Evolutionary conservation across 1,284 basidiomycete genomes (phyloP).

Genomic region (Trametes polyzona): DNA sequence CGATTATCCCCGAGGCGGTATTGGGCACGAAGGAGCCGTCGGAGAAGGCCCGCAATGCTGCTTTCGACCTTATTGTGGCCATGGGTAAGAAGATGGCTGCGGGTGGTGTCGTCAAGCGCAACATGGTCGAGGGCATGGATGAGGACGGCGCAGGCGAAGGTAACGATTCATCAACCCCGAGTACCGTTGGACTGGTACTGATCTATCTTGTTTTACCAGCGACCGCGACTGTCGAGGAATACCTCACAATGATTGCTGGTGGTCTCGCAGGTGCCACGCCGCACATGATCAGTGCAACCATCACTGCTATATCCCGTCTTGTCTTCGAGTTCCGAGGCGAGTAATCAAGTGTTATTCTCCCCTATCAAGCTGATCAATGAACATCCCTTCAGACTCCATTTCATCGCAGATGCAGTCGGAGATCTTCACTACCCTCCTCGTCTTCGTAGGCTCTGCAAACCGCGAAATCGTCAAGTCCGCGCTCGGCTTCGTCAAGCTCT

Average conservation of each 20-base stretch:
- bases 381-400: slow-evolving; percentile 59
- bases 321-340: slow-evolving; percentile 96
- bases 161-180: no score
- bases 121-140: slow-evolving; percentile 82
- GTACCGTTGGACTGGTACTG: no score
- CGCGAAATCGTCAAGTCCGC: slow-evolving; percentile 98
- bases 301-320: slow-evolving; percentile 92
- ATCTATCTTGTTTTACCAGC: slow-evolving; percentile 43
- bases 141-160: slow-evolving; percentile 67
- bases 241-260: slow-evolving; percentile 96
- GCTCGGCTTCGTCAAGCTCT: slow-evolving; percentile 94
- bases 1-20: slow-evolving; percentile 93
- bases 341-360: slow-evolving; percentile 11
- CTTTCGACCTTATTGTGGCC: slow-evolving; percentile 88
- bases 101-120: slow-evolving; percentile 85
- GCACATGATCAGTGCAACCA: slow-evolving; percentile 98
- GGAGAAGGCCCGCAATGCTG: slow-evolving; percentile 87
- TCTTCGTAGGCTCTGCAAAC: slow-evolving; percentile 92
- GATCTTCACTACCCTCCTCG: slow-evolving; percentile 84
- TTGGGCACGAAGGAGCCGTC: slow-evolving; percentile 99
- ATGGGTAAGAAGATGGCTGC: slow-evolving; percentile 94
- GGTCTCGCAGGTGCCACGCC: slow-evolving; percentile 93
- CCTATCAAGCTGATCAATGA: neutral
- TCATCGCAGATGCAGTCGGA: slow-evolving; percentile 82
- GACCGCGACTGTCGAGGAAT: slow-evolving; percentile 87